These are phyloP conservation scores for Paspalum vaginatum DNA, from an alignment of 176 grass and related monocot species.

Conservation along the genomic window DNA sequence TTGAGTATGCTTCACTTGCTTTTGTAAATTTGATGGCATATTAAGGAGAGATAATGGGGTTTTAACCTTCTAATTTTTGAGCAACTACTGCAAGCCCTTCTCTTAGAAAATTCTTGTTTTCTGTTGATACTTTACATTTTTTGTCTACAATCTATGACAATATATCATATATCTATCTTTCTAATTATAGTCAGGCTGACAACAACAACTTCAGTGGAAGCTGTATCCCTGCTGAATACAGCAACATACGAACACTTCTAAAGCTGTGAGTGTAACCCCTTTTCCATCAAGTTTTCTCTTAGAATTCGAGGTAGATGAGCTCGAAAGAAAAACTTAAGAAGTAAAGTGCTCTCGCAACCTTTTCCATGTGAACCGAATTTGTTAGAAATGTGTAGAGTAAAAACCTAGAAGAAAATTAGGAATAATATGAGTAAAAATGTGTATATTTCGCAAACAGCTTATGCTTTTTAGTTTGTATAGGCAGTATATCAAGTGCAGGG, in stretches of 20 bases:
- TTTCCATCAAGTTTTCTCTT: slow-evolving; percentile 1
- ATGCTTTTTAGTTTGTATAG: no score
- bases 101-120: no score
- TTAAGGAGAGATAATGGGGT: no score
- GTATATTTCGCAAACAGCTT: no score
- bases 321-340: not conserved
- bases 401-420: not conserved
- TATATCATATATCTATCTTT: slow-evolving; percentile 38
- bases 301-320: slow-evolving; percentile 4
- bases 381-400: slow-evolving; percentile 19
- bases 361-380: not conserved
- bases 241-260: slow-evolving; percentile 60
- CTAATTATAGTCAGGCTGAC: slow-evolving; percentile 85
- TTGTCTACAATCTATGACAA: not conserved
- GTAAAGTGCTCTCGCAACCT: not conserved
- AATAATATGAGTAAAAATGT: not conserved
- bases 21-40: no score
- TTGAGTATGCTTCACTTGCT: no score
- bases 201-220: slow-evolving; percentile 94
- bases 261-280: slow-evolving; percentile 83
- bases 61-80: no score
- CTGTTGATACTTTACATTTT: no score
- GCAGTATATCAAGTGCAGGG: no score
- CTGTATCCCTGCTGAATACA: slow-evolving; percentile 71
- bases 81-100: no score